Evolutionary conservation across 2,329 filamentous ascomycete species (phyloP).

Genomic region (Phoma sp.): DNA sequence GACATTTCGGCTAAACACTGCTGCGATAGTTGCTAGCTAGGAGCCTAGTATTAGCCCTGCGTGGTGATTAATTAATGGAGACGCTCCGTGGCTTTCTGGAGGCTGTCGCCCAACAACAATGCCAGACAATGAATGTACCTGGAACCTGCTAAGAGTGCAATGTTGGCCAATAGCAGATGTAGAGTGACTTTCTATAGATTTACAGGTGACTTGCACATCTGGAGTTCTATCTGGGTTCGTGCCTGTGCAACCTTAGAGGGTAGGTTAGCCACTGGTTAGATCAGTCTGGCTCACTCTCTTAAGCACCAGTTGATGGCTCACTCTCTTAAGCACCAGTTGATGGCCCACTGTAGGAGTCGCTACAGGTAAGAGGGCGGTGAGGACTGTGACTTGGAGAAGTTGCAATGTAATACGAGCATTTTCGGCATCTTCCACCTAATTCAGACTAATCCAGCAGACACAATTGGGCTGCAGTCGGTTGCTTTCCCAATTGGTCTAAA

Average conservation of each 20-base stretch:
- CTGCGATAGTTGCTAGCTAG: too few relatives aligned
- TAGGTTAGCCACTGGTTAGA: too few relatives aligned
- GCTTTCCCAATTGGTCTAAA: background rate
- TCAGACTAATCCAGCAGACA: background rate
- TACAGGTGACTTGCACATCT: background rate
- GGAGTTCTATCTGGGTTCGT: background rate
- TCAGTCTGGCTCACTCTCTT: too few relatives aligned
- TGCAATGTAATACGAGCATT: background rate
- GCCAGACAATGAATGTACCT: background rate
- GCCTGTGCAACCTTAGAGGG: too few relatives aligned
- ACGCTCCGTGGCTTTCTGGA: background rate
- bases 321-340: too few relatives aligned
- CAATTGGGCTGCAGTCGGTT: constrained; percentile 12
- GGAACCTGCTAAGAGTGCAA: background rate
- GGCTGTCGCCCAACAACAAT: background rate
- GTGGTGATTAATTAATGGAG: too few relatives aligned
- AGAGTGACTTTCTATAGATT: background rate
- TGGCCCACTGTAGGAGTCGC: too few relatives aligned
- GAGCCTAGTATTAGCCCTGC: too few relatives aligned
- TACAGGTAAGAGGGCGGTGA: constrained; percentile 3
- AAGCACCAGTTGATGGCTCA: background rate
- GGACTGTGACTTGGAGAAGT: background rate
- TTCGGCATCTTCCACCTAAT: background rate
- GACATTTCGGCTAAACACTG: background rate
- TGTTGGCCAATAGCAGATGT: background rate